Evolutionary conservation across 2,329 filamentous ascomycete species (phyloP), one percentile per base, ranked within the genome.

Genomic region (Nannizziopsis arthrosporioides): DNA sequence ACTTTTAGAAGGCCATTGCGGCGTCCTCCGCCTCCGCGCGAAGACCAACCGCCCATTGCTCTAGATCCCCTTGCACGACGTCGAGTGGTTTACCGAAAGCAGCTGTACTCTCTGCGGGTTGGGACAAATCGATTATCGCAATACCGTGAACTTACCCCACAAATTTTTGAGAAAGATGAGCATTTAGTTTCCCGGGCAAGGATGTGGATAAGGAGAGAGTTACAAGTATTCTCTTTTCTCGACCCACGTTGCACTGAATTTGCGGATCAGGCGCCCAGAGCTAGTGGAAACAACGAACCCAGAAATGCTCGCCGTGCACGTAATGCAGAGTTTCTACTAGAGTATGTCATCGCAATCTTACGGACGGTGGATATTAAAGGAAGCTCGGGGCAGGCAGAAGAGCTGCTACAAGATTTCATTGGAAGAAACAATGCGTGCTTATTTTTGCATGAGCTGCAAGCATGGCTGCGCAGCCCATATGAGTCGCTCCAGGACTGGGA

Each of bases 401-500:
- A 85, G 37, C 75, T 94, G 66, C 63, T 95, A 34, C 70, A 77
- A 17, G 85, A 92, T 42, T 92, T 88, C 54, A 60, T 95, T 3
- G 88, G 88, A 0, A 72, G 80, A 48, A 77, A 82, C 14, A 78
- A 88, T 62, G 79, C 86, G 1, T 71, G 73, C 14, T 63, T 94
- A 35, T 86, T 96, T 55, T 65, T 94, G 51, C 90, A 96, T 65
- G 90, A 96, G 67, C 65, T 95, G 51, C 76, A 82, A 52, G 77
- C 80, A 9, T 96, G 85, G 80, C 65, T 96, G 55, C 74, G 86
- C 49, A 94, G 88, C 63, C 88, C 89, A 0, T 90, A 79, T 58
- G 72, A 65, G 2, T 79, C 75, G 7, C 64, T 94, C 7, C 73
- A 78, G 44, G 82, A 82, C 41, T 96, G 88, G 87, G 90, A 95